Conservation (phyloP, 306 rosid species). For the Neltuma alba region DNA sequence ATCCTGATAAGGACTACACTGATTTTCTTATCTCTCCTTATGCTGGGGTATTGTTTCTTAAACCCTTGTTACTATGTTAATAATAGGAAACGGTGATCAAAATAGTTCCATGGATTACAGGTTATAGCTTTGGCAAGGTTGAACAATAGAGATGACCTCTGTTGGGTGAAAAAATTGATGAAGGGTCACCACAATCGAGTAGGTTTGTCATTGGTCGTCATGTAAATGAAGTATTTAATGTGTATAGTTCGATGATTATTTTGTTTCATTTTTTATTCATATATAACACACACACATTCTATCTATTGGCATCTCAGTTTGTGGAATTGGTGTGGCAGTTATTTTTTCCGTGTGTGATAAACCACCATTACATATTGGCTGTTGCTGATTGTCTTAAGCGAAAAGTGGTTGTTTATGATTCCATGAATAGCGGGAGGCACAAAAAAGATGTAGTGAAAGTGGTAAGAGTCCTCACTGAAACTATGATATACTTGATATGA, state of each 20-base stretch:
- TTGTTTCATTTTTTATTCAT: background rate
- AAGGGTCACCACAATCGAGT: constrained; percentile 18
- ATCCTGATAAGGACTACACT: background rate
- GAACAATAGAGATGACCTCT: constrained; percentile 3
- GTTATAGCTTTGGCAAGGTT: constrained; percentile 4
- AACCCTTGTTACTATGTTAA: background rate
- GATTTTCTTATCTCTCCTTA: constrained; percentile 17
- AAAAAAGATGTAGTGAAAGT: constrained; percentile 6
- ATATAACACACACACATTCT: background rate
- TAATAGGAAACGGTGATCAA: background rate
- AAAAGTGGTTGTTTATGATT: constrained; percentile 13
- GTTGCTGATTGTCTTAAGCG: constrained; percentile 13
- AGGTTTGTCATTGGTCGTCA: background rate
- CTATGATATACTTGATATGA: background rate
- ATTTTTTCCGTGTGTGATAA: constrained; percentile 12
- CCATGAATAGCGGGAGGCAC: constrained; percentile 2
- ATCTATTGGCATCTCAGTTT: background rate
- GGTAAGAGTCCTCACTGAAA: background rate
- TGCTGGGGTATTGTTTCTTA: constrained; percentile 6
- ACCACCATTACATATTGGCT: constrained; percentile 9
- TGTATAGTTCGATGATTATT: background rate
- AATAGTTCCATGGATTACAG: constrained; percentile 10
- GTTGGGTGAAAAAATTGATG: constrained; percentile 16
- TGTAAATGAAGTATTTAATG: background rate
- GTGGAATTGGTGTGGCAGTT: constrained; percentile 11